These are phyloP conservation scores for Curvularia spicifera DNA, from an alignment of 2,329 filamentous ascomycete genomes.

Conservation along the genomic window DNA sequence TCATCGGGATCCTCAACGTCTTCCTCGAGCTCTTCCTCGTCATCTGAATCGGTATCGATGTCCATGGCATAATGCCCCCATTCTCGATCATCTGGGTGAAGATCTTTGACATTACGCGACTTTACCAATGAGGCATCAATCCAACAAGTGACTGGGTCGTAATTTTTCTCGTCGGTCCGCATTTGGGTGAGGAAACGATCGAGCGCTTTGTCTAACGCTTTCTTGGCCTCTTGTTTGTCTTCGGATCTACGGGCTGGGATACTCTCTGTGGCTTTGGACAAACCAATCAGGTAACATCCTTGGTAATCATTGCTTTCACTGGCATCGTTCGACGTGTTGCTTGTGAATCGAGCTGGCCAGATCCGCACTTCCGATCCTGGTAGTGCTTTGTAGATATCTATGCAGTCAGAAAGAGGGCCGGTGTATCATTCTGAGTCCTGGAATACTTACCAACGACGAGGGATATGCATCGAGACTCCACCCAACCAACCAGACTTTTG, in stretches of 20 bases:
- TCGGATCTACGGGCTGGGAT: constrained; percentile 28
- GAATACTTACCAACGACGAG: constrained; percentile 62
- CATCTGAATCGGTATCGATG: constrained; percentile 50
- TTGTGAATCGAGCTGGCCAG: constrained; percentile 66
- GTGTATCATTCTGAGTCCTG: too few relatives aligned
- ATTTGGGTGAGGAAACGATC: constrained; percentile 47
- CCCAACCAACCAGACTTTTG: constrained; percentile 65
- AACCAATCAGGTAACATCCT: constrained; percentile 67
- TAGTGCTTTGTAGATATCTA: constrained; percentile 63
- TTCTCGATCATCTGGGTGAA: constrained; percentile 57
- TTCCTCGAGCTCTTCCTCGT: constrained; percentile 35
- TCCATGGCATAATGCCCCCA: constrained; percentile 59
- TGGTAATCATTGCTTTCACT: constrained; percentile 58
- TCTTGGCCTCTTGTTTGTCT: constrained; percentile 53
- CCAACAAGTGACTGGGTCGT: constrained; percentile 46
- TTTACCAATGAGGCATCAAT: constrained; percentile 44
- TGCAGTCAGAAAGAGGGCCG: constrained; percentile 4
- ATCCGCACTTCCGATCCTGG: constrained; percentile 62
- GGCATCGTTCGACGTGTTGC: constrained; percentile 21
- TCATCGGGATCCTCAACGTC: constrained; percentile 16
- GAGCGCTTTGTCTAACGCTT: constrained; percentile 51
- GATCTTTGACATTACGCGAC: constrained; percentile 43
- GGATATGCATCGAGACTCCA: constrained; percentile 66
- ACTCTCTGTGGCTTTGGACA: constrained; percentile 43
- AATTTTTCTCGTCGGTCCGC: constrained; percentile 44